Base-by-base conservation (phyloP, 805 yeast genomes). In the Zygosaccharomyces bisporus region DNA sequence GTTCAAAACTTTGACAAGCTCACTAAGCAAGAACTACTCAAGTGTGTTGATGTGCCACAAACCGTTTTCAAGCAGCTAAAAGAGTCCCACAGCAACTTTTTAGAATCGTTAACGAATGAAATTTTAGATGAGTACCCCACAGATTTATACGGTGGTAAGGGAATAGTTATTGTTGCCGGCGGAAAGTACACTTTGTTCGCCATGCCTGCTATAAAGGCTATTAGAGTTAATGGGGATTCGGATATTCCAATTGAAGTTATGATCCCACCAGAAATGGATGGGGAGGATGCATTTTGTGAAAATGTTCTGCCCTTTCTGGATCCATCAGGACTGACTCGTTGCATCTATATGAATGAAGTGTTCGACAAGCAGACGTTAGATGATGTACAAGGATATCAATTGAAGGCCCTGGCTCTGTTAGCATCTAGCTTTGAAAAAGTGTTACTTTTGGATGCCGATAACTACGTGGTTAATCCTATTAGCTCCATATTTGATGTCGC, bases 221-320 rank as follows among this genome's bases (percentile, higher is more conserved):
- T 85, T 35, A 68, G 93, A 51, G 73, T 75, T 19, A 66, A 75
- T 13, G 88, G 89, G 3, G 47, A 44, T 17, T 84, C 86, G 7
- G 75, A 81, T 6, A 63, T 81, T 13, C 95, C 95, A 0, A 76
- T 86, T 12, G 95, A 86, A 68, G 79, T 86, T 4, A 72, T 84
- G 49, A 75, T 86, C 47, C 88, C 91, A 2, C 72, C 75, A 25
- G 75, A 73, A 21, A 90, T 83, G 56, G 82, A 77, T 55, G 89
- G 81, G 56, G 72, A 77, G 10, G 21, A 41, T 18, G 80, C 78
- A 35, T 71, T 80, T 41, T 86, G 95, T 62, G 80, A 76, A 31
- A 64, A 64, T 4, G 64, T 80, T 3, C 65, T 85, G 42, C 88
- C 89, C 0, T 54, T 58, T 20, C 58, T 82, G 44, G 75, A 79